Evolutionary conservation across 129 eudicot genomes (phyloP), one percentile per base, ranked within the genome.

Genomic region (Solidago caesia): DNA sequence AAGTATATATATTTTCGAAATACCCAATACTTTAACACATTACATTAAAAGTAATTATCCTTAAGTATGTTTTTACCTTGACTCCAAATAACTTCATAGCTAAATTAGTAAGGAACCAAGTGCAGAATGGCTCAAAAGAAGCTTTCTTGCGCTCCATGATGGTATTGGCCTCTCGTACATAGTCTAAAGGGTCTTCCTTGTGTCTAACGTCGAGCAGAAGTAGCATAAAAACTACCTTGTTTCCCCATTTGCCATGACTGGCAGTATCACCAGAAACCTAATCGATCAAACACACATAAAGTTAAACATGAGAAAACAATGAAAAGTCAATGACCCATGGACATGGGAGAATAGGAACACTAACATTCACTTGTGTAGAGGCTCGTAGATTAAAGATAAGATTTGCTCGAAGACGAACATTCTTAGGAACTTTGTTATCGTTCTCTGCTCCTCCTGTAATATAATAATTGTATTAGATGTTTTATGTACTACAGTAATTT

Each of bases 221-320:
- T 70, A 81, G 61, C 33, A 62, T 67, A 64, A 49, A 75, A 29
- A 81, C 85, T 14, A 81, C 64, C 68, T 76, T 75, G 68, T 81
- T 75, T 46, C 85, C 82, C 81, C 64, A 58, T 58, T 27, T 58
- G 16, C 10, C 64, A 1, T 58, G 64, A 5, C 27, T 58, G 16
- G 39, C 12, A 9, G 55, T 58, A 58, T 58, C 64, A 21, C 26
- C 26, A 58, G 64, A 58, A 13, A 46, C 64, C 76, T 74, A 67
- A 14, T 67, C 64, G 3, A 10, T 29, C 29, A 51, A 4, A 26
- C 21, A 75, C 21, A 51, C 7, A 48, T 12, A 27, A 26, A 68
- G 8, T 3, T 11, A 42, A 11, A 47, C 43, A 70, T 29, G 5
- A 7, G 26, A 14, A 1, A 14, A 5, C 7, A 42, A 14, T 11